Evolutionary conservation across 371 early-diverging fungal genomes (phyloP).

Genomic region (Entomophthora muscae): DNA sequence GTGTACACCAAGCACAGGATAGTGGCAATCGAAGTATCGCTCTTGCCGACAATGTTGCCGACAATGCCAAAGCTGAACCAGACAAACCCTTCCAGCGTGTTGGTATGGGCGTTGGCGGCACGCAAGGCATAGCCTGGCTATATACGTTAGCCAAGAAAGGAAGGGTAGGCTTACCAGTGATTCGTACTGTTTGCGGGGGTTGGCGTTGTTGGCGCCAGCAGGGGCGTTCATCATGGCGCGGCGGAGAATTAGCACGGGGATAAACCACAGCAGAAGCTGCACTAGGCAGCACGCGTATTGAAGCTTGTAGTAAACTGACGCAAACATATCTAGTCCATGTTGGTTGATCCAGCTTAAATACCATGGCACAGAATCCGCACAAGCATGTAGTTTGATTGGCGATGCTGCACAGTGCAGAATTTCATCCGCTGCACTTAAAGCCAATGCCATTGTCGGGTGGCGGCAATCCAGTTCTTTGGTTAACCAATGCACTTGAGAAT

Average conservation of each 20-base stretch:
- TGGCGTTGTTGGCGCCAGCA: constrained; percentile 2
- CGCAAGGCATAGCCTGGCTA: background rate
- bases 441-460: no score
- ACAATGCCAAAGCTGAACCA: constrained; percentile 4
- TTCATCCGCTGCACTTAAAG: no score
- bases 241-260: background rate
- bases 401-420: no score
- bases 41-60: background rate
- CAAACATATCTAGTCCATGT: no score
- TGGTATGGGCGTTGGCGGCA: constrained; percentile 5
- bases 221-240: background rate
- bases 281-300: constrained; percentile 5
- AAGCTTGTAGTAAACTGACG: background rate
- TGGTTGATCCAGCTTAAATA: no score
- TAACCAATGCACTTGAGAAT: no score
- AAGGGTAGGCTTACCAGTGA: background rate
- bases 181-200: constrained; percentile 1
- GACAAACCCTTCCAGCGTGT: constrained; percentile 6
- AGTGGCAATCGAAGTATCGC: background rate
- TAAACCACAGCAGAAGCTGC: background rate
- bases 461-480: no score
- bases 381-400: no score
- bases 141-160: background rate
- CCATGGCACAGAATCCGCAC: no score
- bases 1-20: background rate